Evolutionary conservation across 495 filamentous ascomycete genomes (phyloP).

Genomic region (Hyphodiscus hymeniophilus): DNA sequence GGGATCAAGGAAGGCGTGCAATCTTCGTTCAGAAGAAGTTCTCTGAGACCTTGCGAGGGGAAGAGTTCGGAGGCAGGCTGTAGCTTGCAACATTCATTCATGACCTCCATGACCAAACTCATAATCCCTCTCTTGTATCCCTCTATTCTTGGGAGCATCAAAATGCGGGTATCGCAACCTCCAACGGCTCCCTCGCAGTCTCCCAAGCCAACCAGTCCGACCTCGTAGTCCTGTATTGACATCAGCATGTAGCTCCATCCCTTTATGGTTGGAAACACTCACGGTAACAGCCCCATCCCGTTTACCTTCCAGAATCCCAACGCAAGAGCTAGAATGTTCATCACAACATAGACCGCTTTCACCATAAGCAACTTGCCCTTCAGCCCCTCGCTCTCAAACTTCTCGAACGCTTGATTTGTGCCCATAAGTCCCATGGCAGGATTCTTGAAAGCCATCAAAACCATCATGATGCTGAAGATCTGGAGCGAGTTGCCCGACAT

Average conservation of each 20-base stretch:
- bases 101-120: neutral
- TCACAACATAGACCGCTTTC: slow-evolving; percentile 77
- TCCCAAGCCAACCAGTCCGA: slow-evolving; percentile 98
- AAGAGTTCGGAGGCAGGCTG: too few species aligned
- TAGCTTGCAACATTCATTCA: neutral
- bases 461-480: slow-evolving; percentile 99
- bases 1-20: too few species aligned
- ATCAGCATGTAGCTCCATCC: slow-evolving; percentile 6
- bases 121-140: neutral
- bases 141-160: slow-evolving; percentile 18
- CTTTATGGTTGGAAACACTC: slow-evolving; percentile 29
- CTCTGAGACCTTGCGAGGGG: too few species aligned
- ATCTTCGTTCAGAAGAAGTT: too few species aligned
- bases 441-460: slow-evolving; percentile 96
- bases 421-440: slow-evolving; percentile 76
- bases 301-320: slow-evolving; percentile 97
- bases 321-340: slow-evolving; percentile 75
- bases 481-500: slow-evolving; percentile 99
- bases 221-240: slow-evolving; percentile 64
- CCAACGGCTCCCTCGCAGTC: slow-evolving; percentile 64
- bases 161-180: slow-evolving; percentile 56
- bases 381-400: slow-evolving; percentile 82
- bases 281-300: slow-evolving; percentile 91
- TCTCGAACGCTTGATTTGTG: slow-evolving; percentile 72
- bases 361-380: slow-evolving; percentile 61